Base-by-base conservation (phyloP, 2,329 filamentous ascomycete species). In the Pseudogymnoascus sp. region DNA sequence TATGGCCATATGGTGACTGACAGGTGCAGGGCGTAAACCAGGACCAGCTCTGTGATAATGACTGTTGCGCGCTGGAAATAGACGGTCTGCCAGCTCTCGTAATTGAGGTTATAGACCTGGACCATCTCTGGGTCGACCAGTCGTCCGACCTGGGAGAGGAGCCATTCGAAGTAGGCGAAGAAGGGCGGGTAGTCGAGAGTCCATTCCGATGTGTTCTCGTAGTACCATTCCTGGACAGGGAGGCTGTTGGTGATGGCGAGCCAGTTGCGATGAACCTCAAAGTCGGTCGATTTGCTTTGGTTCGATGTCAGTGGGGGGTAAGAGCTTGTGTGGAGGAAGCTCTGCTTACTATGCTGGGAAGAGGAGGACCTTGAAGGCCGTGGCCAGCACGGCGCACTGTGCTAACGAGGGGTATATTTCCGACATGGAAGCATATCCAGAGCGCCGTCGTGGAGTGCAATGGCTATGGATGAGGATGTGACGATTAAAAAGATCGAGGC, bases 261-360 rank as follows among this genome's bases (percentile, higher is more conserved):
- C 94, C 94, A 99, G 78, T 99, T 99, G 66, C 94, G 87, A 76
- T 99, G 94, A 61, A 99, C 94, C 75, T 99, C 94, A 70, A 99
- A 99, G 74, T 99, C 94, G 68, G 94, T 99, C 5, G 94, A 99
- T 80, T 96, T 97, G 80, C 92, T 97, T 74, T 62, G 65, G 63
- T 60, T 28, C 57, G 37, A 30, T 20, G 38, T 64, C 54, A 57
- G 62, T 20, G 37, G 37, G 37, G 37, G 6, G 37, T 18, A n/a
- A 39, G 6, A 39, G 37, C 37, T 39, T 39, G 16, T n/a, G 37
- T 16, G 16, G 9, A n/a, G 38, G 3, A n/a, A n/a, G 14, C 16
- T 39, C 11, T 39, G 16, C 38, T 73, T 81, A 96, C 92, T 97
- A 97, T 67, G 93, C 89, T 30, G 93, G 93, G 75, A 96, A 94